Evolutionary conservation across 306 rosid species (phyloP).

Genomic region (Astragalus glycyphyllos): DNA sequence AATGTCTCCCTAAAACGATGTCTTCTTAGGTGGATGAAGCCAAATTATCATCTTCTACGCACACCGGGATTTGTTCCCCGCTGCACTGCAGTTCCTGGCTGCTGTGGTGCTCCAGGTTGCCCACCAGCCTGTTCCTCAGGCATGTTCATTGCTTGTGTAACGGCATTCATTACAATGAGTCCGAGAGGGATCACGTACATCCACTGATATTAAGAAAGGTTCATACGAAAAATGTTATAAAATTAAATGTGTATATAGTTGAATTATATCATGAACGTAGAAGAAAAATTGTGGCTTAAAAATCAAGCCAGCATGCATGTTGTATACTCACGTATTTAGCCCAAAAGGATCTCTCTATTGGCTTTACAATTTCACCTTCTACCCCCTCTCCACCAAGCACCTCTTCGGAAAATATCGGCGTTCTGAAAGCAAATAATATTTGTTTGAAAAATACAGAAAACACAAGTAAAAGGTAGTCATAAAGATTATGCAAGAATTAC

Average conservation of each 20-base stretch:
- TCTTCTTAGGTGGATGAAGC: slow-evolving; percentile 29
- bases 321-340: slow-evolving; percentile 89
- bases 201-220: slow-evolving; percentile 66
- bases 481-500: slow-evolving; percentile 27
- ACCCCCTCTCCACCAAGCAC: slow-evolving; percentile 68
- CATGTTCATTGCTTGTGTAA: slow-evolving; percentile 97
- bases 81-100: slow-evolving; percentile 55
- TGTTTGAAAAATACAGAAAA: slow-evolving; percentile 11
- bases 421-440: slow-evolving; percentile 53
- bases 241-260: slow-evolving; percentile 17
- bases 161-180: slow-evolving; percentile 88
- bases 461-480: slow-evolving; percentile 21
- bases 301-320: slow-evolving; percentile 12
- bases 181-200: slow-evolving; percentile 97
- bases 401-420: slow-evolving; percentile 88
- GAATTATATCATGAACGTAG: neutral
- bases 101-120: slow-evolving; percentile 59
- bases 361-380: slow-evolving; percentile 72
- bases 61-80: slow-evolving; percentile 73
- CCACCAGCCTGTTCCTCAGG: slow-evolving; percentile 83
- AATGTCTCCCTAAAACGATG: slow-evolving; percentile 32
- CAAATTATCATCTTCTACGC: slow-evolving; percentile 66
- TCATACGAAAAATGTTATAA: slow-evolving; percentile 15
- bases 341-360: slow-evolving; percentile 88
- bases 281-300: neutral